Conservation (phyloP, 805 yeast genomes). For the Saturnispora saitoi region DNA sequence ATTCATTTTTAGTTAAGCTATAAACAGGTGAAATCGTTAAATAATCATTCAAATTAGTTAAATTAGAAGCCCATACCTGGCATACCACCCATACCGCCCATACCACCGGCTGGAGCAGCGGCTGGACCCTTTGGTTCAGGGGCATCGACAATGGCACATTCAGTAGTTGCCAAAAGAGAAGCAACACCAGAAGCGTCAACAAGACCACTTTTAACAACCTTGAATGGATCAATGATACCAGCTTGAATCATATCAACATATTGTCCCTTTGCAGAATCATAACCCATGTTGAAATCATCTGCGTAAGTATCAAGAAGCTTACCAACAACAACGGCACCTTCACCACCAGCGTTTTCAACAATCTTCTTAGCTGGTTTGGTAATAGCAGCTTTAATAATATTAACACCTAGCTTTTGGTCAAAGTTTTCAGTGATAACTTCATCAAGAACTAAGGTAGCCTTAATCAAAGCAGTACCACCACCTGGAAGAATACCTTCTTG, state of each 20-base stretch:
- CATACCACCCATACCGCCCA: conserved; percentile 56
- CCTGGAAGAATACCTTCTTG: conserved; percentile 98
- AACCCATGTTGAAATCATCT: conserved; percentile 79
- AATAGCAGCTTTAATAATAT: conserved; percentile 85
- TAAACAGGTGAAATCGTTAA: conserved; percentile 5
- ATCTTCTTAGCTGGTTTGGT: conserved; percentile 93
- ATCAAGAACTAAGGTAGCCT: conserved; percentile 76
- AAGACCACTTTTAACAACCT: conserved; percentile 92
- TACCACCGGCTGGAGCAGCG: conserved; percentile 37
- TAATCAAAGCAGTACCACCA: conserved; percentile 96
- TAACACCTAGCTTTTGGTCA: conserved; percentile 94
- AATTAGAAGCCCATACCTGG: conserved; percentile 27
- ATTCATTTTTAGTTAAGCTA: conserved; percentile 1
- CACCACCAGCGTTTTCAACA: conserved; percentile 94
- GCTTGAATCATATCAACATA: conserved; percentile 92
- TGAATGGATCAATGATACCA: conserved; percentile 98
- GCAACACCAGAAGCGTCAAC: conserved; percentile 98
- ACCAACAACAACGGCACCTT: conserved; percentile 94
- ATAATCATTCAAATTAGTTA: not conserved
- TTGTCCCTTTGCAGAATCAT: conserved; percentile 86
- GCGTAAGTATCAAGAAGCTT: conserved; percentile 58
- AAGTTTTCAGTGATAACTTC: conserved; percentile 72
- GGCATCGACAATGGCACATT: conserved; percentile 95
- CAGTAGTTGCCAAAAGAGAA: conserved; percentile 93
- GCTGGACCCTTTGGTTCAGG: conserved; percentile 65